Conservation (phyloP, 768 basidiomycete genomes). For the Suillus placidus region DNA sequence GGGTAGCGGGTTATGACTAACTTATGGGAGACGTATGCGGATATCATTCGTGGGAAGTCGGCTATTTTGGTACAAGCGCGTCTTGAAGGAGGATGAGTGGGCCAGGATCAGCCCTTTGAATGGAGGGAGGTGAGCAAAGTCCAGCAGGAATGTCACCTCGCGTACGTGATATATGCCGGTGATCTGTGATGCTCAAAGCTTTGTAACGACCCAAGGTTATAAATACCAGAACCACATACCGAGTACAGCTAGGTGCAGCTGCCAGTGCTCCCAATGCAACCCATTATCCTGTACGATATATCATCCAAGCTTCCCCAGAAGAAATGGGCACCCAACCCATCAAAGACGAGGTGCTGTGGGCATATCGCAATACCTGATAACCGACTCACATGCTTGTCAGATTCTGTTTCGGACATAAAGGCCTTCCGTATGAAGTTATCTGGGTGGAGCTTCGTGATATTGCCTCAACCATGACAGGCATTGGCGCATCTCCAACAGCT, state of each 20-base stretch:
- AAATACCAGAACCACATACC: not conserved
- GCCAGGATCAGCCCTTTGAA: too few species aligned
- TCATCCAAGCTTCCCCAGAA: not conserved
- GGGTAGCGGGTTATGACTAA: conserved; percentile 6
- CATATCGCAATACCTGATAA: not conserved
- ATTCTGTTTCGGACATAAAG: conserved; percentile 37
- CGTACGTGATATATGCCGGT: not conserved
- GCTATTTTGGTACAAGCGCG: conserved; percentile 8
- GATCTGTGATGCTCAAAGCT: not conserved
- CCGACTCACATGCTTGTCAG: conserved; percentile 12
- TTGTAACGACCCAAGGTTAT: not conserved
- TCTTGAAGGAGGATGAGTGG: conserved; percentile 11
- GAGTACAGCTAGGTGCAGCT: not conserved
- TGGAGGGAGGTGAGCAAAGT: conserved; percentile 9
- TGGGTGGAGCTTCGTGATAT: conserved; percentile 57
- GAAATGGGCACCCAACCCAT: conserved; percentile 1
- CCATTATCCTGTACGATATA: conserved; percentile 10
- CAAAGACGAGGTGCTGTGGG: conserved; percentile 6
- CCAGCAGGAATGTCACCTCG: conserved; percentile 1
- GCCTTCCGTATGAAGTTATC: conserved; percentile 45
- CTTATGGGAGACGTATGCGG: conserved; percentile 15
- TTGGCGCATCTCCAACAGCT: conserved; percentile 1
- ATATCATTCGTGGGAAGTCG: conserved; percentile 8
- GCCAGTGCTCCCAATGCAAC: not conserved
- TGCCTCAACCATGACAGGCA: conserved; percentile 18